Conservation (phyloP, 2,329 filamentous ascomycete genomes). For the Alternaria dauci region DNA sequence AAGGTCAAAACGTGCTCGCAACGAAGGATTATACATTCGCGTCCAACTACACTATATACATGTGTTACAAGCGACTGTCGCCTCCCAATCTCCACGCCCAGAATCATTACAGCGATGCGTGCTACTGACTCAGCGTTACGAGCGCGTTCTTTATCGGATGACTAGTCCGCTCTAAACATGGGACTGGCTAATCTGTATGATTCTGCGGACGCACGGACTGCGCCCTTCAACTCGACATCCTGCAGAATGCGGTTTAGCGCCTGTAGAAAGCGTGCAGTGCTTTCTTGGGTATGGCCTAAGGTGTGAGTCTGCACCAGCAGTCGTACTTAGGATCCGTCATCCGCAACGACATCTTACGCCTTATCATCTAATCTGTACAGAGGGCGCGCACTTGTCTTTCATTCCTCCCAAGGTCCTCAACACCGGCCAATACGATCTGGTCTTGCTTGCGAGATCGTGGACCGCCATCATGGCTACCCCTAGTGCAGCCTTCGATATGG, state of each 20-base stretch:
- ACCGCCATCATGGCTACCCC: conserved; percentile 38
- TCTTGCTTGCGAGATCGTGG: conserved; percentile 8
- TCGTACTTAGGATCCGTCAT: conserved; percentile 22
- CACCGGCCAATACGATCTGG: background rate
- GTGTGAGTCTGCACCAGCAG: conserved; percentile 16
- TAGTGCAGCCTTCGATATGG: conserved; percentile 43
- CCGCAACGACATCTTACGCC: conserved; percentile 24
- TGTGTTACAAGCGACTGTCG: too few species aligned
- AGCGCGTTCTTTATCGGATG: conserved; percentile 11
- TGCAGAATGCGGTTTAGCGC: conserved; percentile 19
- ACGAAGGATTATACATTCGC: background rate
- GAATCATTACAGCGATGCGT: background rate
- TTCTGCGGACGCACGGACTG: conserved; percentile 24
- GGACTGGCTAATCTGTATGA: conserved; percentile 19
- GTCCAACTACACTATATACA: background rate
- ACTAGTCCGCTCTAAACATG: conserved; percentile 13
- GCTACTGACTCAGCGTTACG: conserved; percentile 20
- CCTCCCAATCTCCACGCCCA: background rate
- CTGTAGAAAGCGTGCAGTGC: conserved; percentile 11
- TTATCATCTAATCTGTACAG: conserved; percentile 25
- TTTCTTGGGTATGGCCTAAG: conserved; percentile 10
- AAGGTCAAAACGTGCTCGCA: background rate
- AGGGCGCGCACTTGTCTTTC: conserved; percentile 30
- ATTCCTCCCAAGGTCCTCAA: conserved; percentile 2
- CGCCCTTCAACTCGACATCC: conserved; percentile 30